These are phyloP conservation scores for Talaromyces sp. DNA, from an alignment of 2,329 filamentous ascomycete genomes.

Conservation along the genomic window DNA sequence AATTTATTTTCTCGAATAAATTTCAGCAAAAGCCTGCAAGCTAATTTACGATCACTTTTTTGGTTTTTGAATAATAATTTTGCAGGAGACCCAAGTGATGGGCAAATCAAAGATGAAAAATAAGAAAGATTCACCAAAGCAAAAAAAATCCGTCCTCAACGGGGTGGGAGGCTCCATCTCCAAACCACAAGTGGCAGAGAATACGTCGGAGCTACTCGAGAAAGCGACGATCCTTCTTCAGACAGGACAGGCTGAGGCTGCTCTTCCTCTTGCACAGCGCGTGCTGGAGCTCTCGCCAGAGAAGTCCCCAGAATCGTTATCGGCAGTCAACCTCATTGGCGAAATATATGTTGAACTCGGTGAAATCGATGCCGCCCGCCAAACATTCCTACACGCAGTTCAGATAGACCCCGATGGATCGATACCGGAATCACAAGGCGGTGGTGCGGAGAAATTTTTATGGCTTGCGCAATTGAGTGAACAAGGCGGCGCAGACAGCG, in stretches of 20 bases:
- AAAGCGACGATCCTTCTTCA: conserved; percentile 54
- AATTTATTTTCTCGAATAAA: conserved; percentile 15
- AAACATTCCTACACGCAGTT: conserved; percentile 68
- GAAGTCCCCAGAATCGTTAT: conserved; percentile 35
- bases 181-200: conserved; percentile 43
- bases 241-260: conserved; percentile 53
- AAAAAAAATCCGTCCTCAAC: conserved; percentile 39
- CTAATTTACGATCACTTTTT: not conserved
- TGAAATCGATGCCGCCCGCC: conserved; percentile 68
- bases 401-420: conserved; percentile 70
- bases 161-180: conserved; percentile 30
- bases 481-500: conserved; percentile 55
- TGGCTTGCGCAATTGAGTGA: conserved; percentile 86
- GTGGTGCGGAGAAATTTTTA: conserved; percentile 88
- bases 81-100: conserved; percentile 30
- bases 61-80: not conserved
- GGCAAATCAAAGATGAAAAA: conserved; percentile 46
- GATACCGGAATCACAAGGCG: conserved; percentile 65
- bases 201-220: conserved; percentile 51
- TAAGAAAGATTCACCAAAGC: conserved; percentile 38
- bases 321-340: conserved; percentile 69
- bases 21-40: not conserved
- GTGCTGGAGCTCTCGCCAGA: conserved; percentile 40
- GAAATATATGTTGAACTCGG: conserved; percentile 79
- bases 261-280: conserved; percentile 50